A percentile compares a stretch with the other conserved stretches of the same genome.
Conservation (phyloP, 768 basidiomycete genomes). For the Mycena rosella region DNA sequence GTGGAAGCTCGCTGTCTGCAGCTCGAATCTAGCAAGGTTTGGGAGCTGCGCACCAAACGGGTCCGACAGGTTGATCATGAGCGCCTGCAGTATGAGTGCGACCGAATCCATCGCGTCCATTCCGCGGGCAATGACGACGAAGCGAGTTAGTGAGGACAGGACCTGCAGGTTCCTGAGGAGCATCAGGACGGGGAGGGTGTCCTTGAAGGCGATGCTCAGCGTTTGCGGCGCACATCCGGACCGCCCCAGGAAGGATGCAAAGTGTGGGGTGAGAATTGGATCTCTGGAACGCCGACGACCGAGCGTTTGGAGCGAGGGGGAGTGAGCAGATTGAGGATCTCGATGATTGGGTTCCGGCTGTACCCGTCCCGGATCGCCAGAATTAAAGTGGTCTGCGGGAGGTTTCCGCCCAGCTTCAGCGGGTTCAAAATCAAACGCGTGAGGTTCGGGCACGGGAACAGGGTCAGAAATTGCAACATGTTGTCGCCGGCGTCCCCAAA, state of each 20-base stretch:
- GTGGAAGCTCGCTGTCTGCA: conserved; percentile 19
- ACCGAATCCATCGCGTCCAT: neutral
- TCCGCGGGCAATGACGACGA: conserved; percentile 13
- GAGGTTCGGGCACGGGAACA: conserved; percentile 25
- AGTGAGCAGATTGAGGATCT: conserved; percentile 23
- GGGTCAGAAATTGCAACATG: conserved; percentile 17
- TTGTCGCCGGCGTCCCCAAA: conserved; percentile 27
- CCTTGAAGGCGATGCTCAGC: conserved; percentile 15
- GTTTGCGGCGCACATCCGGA: conserved; percentile 14
- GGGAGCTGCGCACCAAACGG: neutral
- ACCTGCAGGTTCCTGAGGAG: conserved; percentile 18
- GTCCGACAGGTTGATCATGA: conserved; percentile 1
- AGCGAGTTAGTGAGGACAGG: conserved; percentile 9
- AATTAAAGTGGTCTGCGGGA: conserved; percentile 4
- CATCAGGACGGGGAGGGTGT: conserved; percentile 2
- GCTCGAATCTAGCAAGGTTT: conserved; percentile 8
- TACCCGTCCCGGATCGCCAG: conserved; percentile 30
- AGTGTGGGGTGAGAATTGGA: conserved; percentile 13
- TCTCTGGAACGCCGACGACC: conserved; percentile 14
- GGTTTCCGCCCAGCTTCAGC: neutral
- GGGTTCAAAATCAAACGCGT: conserved; percentile 24
- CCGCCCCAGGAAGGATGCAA: conserved; percentile 16
- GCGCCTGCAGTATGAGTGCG: conserved; percentile 10
- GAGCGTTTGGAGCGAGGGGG: conserved; percentile 22
- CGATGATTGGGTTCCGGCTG: conserved; percentile 25